Conservation (phyloP, 148 eudicot species). For the Chenopodium formosanum region DNA sequence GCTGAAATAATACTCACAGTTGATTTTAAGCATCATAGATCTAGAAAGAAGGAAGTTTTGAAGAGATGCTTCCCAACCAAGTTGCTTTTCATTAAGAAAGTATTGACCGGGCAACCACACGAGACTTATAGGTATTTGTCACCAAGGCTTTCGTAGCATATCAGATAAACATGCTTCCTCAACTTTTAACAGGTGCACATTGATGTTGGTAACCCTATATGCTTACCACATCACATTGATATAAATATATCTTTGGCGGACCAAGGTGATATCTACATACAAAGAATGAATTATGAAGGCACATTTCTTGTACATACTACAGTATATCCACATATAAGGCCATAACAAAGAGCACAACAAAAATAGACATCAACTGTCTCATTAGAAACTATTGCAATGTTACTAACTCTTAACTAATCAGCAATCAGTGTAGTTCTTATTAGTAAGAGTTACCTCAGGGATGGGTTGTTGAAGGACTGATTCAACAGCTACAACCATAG, state of each 20-base stretch:
- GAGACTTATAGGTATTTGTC: too few species aligned
- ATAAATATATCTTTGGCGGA: background rate
- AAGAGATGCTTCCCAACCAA: too few species aligned
- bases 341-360: background rate
- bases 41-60: background rate
- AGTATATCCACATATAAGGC: background rate
- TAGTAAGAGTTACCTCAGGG: conserved; percentile 58
- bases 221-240: background rate
- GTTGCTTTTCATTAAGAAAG: background rate
- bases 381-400: background rate
- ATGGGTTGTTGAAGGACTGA: conserved; percentile 78
- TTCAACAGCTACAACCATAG: conserved; percentile 95
- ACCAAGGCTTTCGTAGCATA: background rate
- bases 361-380: background rate
- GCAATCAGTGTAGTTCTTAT: background rate
- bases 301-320: background rate
- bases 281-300: background rate
- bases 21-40: background rate
- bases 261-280: background rate
- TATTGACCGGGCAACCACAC: background rate
- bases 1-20: background rate
- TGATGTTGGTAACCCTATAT: background rate
- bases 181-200: background rate
- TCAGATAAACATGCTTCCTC: background rate
- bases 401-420: conserved; percentile 1